Conservation (phyloP, 1,284 basidiomycete genomes). For the Trichosporon inkin region DNA sequence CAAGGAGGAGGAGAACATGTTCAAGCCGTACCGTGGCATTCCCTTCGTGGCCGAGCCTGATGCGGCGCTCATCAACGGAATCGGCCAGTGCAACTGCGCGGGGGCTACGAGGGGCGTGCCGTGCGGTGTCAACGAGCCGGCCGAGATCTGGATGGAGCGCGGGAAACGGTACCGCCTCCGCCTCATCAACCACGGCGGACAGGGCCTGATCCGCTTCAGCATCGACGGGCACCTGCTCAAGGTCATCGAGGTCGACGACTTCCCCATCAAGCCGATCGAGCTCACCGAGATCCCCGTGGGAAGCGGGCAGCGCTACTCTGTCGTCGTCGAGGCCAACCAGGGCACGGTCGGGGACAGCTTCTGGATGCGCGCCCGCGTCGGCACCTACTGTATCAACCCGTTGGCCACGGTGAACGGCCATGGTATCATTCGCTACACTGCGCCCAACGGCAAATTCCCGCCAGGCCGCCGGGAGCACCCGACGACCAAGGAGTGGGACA, state of each 20-base stretch:
- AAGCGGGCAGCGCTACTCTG: constrained; percentile 39
- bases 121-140: constrained; percentile 5
- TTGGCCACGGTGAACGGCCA: neutral
- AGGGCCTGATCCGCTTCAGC: constrained; percentile 21
- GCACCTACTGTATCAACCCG: constrained; percentile 14
- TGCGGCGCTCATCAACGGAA: constrained; percentile 32
- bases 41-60: constrained; percentile 20
- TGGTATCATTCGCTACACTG: constrained; percentile 15
- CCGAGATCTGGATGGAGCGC: neutral
- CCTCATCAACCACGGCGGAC: constrained; percentile 21
- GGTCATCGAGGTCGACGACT: constrained; percentile 32
- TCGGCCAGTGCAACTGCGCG: constrained; percentile 16
- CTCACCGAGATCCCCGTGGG: constrained; percentile 26
- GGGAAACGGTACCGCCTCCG: constrained; percentile 21
- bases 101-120: neutral
- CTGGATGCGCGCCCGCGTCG: constrained; percentile 37
- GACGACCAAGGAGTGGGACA: neutral
- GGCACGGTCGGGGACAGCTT: constrained; percentile 33
- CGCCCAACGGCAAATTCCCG: neutral
- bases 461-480: neutral
- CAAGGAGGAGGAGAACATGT: constrained; percentile 3
- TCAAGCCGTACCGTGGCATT: constrained; percentile 7
- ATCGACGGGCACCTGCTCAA: constrained; percentile 31
- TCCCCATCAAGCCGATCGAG: constrained; percentile 23
- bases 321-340: constrained; percentile 33